Evolutionary conservation across 139 green algal genomes (phyloP).

Genomic region (Chlamydomonas sphaeroides): DNA sequence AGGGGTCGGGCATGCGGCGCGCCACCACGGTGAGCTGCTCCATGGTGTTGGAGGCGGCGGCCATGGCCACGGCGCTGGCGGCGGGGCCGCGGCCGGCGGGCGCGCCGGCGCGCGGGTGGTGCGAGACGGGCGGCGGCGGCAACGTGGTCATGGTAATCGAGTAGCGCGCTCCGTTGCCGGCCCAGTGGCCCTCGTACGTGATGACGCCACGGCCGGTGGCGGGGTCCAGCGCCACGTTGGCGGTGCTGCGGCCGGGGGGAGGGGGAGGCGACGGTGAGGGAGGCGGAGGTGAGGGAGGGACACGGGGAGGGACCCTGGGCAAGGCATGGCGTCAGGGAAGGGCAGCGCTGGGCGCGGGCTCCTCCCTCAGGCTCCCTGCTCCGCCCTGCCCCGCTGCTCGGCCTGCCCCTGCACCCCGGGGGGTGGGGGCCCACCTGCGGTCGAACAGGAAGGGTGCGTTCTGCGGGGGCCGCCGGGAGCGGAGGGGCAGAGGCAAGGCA

Average conservation of each 20-base stretch:
- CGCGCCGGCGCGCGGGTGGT: not conserved
- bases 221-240: constrained; percentile 6
- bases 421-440: too few species aligned
- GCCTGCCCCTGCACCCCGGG: too few species aligned
- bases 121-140: not conserved
- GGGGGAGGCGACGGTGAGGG: too few species aligned
- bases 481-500: too few species aligned
- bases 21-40: constrained; percentile 17
- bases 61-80: too few species aligned
- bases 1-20: not conserved
- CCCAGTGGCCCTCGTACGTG: constrained; percentile 22
- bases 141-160: constrained; percentile 17
- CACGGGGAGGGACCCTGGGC: too few species aligned
- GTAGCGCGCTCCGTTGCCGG: constrained; percentile 26
- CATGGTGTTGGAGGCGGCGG: not conserved
- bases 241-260: constrained; percentile 7
- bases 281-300: too few species aligned
- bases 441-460: not conserved
- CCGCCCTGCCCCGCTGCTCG: too few species aligned
- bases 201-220: constrained; percentile 13
- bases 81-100: not conserved
- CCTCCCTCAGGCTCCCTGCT: too few species aligned
- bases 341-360: too few species aligned
- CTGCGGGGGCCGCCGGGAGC: too few species aligned
- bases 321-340: too few species aligned